Base-by-base conservation (phyloP, 768 basidiomycete species). In the Terana coerulea region DNA sequence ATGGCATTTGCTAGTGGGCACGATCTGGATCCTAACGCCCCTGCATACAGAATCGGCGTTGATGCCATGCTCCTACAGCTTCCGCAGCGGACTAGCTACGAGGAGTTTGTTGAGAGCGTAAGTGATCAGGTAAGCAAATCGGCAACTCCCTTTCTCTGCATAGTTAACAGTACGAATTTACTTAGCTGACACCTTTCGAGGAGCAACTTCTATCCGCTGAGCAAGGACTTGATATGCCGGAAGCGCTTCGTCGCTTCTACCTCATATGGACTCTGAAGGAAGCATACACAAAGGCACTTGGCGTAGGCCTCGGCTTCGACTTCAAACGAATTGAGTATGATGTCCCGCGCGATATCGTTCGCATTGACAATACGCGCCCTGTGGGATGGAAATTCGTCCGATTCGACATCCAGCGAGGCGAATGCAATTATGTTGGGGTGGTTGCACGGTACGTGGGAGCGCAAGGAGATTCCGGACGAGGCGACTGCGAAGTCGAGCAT, bases 241-340 rank as follows among this genome's bases (percentile, higher is more conserved):
- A 84, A 54, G 77, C 75, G 2, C 67, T 88, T n/a, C 70, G 72
- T 37, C 70, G 72, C 14, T 87, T 93, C 65, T 90, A 86, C 61
- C 84, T 84, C 75, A 79, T 91, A 56, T 94, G 91, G 91, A 92
- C 92, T 6, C 68, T 90, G 64, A 95, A 95, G 68, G 91, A 95
- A 65, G 91, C 92, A 3, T 93, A 92, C 65, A 91, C 88, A 5
- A 95, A 94, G 69, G 88, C 90, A 2, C 75, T 93, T 29, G 92
- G 92, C 8, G 2, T 30, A n/a, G 37, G 37, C 0, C 63, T 86
- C 29, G 85, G 89, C 1, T 91, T 91, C 62, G 86, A 92, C 59
- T 88, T 92, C 67, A 73, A 72, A 21, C 79, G 89, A 19, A 78
- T 93, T 53, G 82, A 90, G 62, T 91, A 83, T 65, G 75, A 88